Conservation (phyloP, 257 asterid genomes). For the Petunia secreta region DNA sequence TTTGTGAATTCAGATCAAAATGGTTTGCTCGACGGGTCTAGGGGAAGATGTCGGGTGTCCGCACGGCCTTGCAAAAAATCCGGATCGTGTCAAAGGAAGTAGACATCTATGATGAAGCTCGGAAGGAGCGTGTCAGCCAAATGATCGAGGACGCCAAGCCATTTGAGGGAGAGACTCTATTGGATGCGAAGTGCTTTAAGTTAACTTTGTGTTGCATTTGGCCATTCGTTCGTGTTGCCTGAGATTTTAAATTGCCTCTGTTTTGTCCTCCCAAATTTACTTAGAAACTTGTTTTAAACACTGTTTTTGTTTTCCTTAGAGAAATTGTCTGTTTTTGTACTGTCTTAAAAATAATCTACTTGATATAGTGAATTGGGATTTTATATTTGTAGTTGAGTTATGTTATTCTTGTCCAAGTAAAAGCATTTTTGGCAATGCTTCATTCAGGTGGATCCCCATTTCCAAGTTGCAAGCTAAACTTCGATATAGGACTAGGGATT, state of each 20-base stretch:
- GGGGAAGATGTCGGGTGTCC: too few species aligned
- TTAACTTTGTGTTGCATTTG: conserved; percentile 31
- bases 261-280: conserved; percentile 19
- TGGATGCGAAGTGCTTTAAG: conserved; percentile 96
- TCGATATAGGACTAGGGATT: not conserved
- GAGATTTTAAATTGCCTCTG: conserved; percentile 5
- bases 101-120: conserved; percentile 78
- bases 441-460: not conserved
- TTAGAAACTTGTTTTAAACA: conserved; percentile 10
- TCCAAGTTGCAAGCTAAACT: not conserved
- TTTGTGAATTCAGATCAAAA: too few species aligned
- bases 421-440: not conserved
- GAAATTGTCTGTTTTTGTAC: not conserved
- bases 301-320: conserved; percentile 9
- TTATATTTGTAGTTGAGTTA: not conserved
- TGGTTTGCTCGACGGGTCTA: too few species aligned
- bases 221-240: not conserved
- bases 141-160: conserved; percentile 95
- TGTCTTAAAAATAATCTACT: not conserved
- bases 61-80: too few species aligned
- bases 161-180: conserved; percentile 77
- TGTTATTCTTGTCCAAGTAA: not conserved
- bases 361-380: not conserved
- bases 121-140: conserved; percentile 83
- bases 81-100: too few species aligned